Percentiles rank a stretch among this genome's conserved stretches.
Evolutionary conservation across 139 green algal genomes (phyloP).

Genomic region (Deuterostichococcus epilithicus): DNA sequence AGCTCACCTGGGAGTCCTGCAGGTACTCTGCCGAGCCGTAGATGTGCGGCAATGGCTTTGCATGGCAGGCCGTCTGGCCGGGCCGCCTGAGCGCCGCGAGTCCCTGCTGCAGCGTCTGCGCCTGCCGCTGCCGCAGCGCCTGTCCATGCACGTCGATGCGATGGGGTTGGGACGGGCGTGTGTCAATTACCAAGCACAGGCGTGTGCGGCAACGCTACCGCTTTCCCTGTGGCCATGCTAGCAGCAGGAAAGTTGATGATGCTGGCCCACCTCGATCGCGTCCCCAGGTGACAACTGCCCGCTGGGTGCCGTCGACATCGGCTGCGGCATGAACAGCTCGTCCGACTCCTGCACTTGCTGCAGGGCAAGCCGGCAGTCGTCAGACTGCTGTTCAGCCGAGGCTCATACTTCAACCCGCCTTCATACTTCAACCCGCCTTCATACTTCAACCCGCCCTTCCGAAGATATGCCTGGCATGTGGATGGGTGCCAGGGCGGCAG

Average conservation of each 20-base stretch:
- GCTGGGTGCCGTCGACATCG: not conserved
- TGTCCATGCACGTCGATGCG: not conserved
- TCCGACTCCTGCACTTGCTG: not conserved
- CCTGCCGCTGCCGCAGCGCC: not conserved
- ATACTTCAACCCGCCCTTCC: too few relatives aligned
- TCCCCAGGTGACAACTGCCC: not conserved
- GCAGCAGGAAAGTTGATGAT: not conserved
- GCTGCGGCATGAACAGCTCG: not conserved
- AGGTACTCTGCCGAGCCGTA: slow-evolving; percentile 28
- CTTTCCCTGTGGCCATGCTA: too few relatives aligned
- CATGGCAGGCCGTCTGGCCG: not conserved
- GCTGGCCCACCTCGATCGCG: not conserved
- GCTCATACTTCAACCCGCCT: too few relatives aligned
- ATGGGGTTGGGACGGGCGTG: not conserved
- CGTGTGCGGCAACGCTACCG: too few relatives aligned
- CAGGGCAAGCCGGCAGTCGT: too few relatives aligned
- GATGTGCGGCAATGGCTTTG: slow-evolving; percentile 15
- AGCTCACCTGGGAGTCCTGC: slow-evolving; percentile 7
- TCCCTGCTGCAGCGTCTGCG: not conserved
- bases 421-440: too few relatives aligned
- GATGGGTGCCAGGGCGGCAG: not conserved
- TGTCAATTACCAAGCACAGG: slow-evolving; percentile 3
- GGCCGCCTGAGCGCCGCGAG: not conserved
- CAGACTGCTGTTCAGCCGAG: too few relatives aligned
- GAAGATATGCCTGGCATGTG: too few relatives aligned